phyloP scores from a whole-genome alignment of 2,329 filamentous ascomycete species.

The Arthrobotrys sphaeroides region DNA sequence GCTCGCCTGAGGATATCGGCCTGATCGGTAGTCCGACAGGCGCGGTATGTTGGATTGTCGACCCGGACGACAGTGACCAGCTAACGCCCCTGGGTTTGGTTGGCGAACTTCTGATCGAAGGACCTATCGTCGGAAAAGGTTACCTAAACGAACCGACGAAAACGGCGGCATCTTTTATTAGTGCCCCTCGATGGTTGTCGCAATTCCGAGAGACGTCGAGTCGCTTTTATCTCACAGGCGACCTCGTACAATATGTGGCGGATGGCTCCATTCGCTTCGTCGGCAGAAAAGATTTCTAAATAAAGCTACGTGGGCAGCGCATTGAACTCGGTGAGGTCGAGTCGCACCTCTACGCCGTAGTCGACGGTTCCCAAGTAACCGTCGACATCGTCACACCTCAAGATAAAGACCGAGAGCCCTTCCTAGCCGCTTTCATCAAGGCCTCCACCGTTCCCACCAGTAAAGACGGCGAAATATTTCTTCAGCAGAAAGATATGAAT shows the following conservation, averaged over 20 bases:
- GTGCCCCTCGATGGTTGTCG: slow-evolving; percentile 42
- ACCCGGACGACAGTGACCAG: slow-evolving; percentile 61
- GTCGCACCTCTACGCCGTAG: slow-evolving; percentile 63
- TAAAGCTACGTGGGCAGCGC: slow-evolving; percentile 73
- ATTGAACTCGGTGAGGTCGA: slow-evolving; percentile 70
- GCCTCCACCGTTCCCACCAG: no score
- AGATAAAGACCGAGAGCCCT: no score
- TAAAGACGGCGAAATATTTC: no score
- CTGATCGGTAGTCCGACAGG: slow-evolving; percentile 18
- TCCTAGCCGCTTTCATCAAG: no score
- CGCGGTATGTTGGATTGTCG: slow-evolving; percentile 61
- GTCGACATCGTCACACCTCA: no score
- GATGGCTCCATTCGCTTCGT: slow-evolving; percentile 69
- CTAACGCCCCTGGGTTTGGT: slow-evolving; percentile 59
- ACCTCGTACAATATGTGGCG: slow-evolving; percentile 67
- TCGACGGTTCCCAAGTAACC: slow-evolving; percentile 63
- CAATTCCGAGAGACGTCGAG: not conserved
- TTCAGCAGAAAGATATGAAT: no score
- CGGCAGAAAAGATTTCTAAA: slow-evolving; percentile 73
- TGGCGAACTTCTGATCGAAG: slow-evolving; percentile 62
- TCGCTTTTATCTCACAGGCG: slow-evolving; percentile 69
- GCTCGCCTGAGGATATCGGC: not conserved
- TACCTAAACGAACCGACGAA: slow-evolving; percentile 62
- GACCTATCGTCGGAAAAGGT: slow-evolving; percentile 60
- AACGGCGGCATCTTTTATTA: slow-evolving; percentile 59